phyloP scores from a whole-genome alignment of 176 grass and related monocot genomes.

The Triticum dicoccoides region DNA sequence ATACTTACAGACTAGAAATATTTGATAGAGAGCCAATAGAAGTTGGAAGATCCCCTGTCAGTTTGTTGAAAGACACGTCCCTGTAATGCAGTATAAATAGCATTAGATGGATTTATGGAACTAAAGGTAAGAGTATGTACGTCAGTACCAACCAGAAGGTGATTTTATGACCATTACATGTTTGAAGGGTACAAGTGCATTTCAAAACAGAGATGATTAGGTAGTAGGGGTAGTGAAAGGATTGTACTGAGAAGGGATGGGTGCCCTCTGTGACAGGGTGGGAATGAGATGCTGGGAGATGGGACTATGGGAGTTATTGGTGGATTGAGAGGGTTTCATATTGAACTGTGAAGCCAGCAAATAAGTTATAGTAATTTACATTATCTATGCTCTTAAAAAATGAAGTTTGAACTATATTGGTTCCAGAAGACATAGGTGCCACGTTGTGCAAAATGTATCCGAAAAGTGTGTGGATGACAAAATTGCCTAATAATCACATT shows the following conservation, averaged over 20 bases:
- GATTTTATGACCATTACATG: neutral
- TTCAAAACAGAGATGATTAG: neutral
- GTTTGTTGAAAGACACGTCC: slow-evolving; percentile 93
- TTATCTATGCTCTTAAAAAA: neutral
- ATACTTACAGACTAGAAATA: slow-evolving; percentile 91
- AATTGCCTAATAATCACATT: neutral
- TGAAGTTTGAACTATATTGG: neutral
- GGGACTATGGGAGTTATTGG: neutral
- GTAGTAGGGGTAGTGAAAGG: neutral
- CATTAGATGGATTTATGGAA: slow-evolving; percentile 48
- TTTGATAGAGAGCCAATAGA: slow-evolving; percentile 81
- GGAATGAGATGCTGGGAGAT: neutral
- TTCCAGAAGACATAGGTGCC: neutral
- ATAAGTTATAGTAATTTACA: slow-evolving; percentile 7
- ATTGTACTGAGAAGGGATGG: neutral
- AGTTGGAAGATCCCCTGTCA: slow-evolving; percentile 80
- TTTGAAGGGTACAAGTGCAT: neutral
- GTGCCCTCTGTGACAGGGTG: neutral
- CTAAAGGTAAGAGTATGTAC: slow-evolving; percentile 2
- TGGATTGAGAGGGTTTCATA: neutral
- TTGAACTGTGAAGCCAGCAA: neutral
- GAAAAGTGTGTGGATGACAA: neutral
- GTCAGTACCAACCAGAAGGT: neutral
- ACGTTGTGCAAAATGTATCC: neutral
- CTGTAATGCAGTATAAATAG: slow-evolving; percentile 51